Conservation (phyloP, 495 filamentous ascomycete genomes). For the Talaromyces proteolyticus region DNA sequence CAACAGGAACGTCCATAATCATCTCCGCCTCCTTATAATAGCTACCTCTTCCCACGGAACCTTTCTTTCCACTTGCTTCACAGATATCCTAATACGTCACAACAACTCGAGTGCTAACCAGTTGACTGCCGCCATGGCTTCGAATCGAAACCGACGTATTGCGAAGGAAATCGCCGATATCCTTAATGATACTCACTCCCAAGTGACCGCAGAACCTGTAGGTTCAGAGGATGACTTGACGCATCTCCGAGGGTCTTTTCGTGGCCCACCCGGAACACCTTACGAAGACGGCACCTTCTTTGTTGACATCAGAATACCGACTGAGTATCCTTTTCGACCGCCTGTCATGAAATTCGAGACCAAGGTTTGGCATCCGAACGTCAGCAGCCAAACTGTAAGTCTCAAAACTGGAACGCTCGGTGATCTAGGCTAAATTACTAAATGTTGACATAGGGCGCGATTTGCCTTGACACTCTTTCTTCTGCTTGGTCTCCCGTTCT, state of each 20-base stretch:
- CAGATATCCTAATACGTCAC: neutral
- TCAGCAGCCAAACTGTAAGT: conserved; percentile 89
- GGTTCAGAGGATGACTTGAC: conserved; percentile 67
- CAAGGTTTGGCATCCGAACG: conserved; percentile 96
- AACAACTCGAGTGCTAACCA: neutral
- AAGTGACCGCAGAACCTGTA: conserved; percentile 62
- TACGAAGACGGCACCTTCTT: conserved; percentile 84
- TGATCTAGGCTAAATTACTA: neutral
- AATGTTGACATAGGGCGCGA: conserved; percentile 65
- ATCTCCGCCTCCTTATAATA: neutral
- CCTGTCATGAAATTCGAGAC: conserved; percentile 92
- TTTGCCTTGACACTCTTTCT: conserved; percentile 92
- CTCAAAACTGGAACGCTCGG: neutral
- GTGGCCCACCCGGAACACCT: conserved; percentile 85
- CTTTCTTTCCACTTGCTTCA: neutral
- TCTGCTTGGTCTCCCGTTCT: conserved; percentile 90
- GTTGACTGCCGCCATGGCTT: conserved; percentile 49
- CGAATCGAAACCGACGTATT: conserved; percentile 75
- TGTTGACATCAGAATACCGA: conserved; percentile 82
- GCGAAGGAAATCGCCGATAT: conserved; percentile 92
- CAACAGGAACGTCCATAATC: too few species aligned
- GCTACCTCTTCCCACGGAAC: neutral
- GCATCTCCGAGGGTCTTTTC: conserved; percentile 77
- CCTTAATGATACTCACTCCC: conserved; percentile 64
- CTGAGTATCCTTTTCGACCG: conserved; percentile 89